Conservation (phyloP, 768 basidiomycete species). For the Amanita pallidorosea region DNA sequence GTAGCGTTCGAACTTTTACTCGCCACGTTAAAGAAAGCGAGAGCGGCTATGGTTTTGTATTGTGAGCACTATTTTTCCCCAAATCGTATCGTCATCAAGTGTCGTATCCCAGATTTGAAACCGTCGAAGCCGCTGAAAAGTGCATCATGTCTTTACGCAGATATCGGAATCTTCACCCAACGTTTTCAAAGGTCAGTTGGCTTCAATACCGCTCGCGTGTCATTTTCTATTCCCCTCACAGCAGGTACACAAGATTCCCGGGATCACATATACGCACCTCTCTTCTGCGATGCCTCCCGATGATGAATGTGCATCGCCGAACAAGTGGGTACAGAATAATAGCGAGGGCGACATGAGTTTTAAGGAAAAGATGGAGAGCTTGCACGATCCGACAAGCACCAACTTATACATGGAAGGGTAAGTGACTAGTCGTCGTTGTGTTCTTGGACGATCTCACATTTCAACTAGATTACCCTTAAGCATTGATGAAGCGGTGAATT, state of each 20-base stretch:
- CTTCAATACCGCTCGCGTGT: constrained; percentile 4
- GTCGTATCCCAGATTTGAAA: constrained; percentile 42
- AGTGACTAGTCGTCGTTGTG: constrained; percentile 7
- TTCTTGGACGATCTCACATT: neutral
- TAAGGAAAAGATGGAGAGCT: constrained; percentile 71
- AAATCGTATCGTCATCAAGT: constrained; percentile 3
- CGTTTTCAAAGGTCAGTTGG: constrained; percentile 64
- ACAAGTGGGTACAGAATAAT: constrained; percentile 12
- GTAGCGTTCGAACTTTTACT: constrained; percentile 78
- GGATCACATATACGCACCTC: constrained; percentile 47
- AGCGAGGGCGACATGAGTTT: constrained; percentile 32
- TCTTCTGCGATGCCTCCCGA: constrained; percentile 11
- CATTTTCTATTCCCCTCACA: constrained; percentile 10
- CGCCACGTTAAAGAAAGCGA: constrained; percentile 65
- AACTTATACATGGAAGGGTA: constrained; percentile 78
- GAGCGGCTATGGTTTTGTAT: constrained; percentile 71
- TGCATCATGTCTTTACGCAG: constrained; percentile 64
- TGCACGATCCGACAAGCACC: constrained; percentile 56
- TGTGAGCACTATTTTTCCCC: constrained; percentile 36
- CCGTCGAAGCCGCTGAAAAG: constrained; percentile 55
- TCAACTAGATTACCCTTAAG: constrained; percentile 49
- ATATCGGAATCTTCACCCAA: constrained; percentile 74
- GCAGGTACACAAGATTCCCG: constrained; percentile 77
- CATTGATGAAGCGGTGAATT: constrained; percentile 51
- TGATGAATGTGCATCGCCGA: neutral